These are phyloP conservation scores for Trametes meyenii DNA, from an alignment of 768 basidiomycete genomes.

Conservation along the genomic window DNA sequence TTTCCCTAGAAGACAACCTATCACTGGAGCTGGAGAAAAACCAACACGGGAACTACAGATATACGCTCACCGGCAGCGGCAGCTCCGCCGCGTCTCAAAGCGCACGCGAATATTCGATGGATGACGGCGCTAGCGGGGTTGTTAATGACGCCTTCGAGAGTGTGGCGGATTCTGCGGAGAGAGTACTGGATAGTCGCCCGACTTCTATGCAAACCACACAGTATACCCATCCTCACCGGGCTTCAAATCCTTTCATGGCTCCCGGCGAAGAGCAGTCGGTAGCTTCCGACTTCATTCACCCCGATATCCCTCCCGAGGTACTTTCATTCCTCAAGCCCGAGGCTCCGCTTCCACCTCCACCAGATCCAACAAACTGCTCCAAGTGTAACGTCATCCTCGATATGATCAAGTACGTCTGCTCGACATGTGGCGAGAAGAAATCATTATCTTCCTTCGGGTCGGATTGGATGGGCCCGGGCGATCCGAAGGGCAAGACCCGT, in stretches of 20 bases:
- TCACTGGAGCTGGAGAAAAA: conserved; percentile 68
- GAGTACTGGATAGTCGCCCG: conserved; percentile 49
- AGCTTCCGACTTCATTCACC: conserved; percentile 31
- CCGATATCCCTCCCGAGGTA: conserved; percentile 52
- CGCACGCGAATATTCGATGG: conserved; percentile 55
- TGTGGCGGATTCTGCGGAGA: conserved; percentile 20
- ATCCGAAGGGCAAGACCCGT: conserved; percentile 55
- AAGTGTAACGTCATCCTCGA: conserved; percentile 76
- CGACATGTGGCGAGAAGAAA: conserved; percentile 81
- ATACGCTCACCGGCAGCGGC: conserved; percentile 61
- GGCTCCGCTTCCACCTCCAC: conserved; percentile 63
- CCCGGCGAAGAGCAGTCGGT: conserved; percentile 26
- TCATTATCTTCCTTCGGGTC: conserved; percentile 35
- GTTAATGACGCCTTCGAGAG: conserved; percentile 29
- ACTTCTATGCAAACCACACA: conserved; percentile 56
- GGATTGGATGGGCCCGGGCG: conserved; percentile 21
- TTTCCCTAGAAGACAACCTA: conserved; percentile 45
- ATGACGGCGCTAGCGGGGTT: conserved; percentile 45
- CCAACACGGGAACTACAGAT: conserved; percentile 73
- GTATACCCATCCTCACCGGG: conserved; percentile 23
- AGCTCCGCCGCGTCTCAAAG: conserved; percentile 51
- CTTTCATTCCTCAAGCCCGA: conserved; percentile 45
- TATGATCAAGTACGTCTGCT: conserved; percentile 88
- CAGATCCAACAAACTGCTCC: conserved; percentile 79
- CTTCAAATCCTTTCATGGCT: conserved; percentile 20